Percentiles rank a stretch among this genome's conserved stretches.
Evolutionary conservation across 2,329 filamentous ascomycete species (phyloP).

Genomic region (Ophiocordyceps camponoti-leonardi): DNA sequence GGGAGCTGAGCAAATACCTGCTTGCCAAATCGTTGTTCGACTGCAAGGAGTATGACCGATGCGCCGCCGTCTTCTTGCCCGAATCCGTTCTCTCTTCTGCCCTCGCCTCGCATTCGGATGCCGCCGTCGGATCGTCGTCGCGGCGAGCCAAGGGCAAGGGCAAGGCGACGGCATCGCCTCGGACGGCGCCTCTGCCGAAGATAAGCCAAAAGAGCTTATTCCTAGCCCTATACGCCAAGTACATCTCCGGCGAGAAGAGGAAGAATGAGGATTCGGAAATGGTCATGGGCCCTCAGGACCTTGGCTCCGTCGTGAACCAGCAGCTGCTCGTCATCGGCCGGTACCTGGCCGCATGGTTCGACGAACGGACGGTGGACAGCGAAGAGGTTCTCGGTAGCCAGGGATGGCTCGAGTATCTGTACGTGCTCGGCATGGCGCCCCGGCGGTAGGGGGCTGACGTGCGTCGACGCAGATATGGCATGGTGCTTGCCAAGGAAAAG

Average conservation of each 20-base stretch:
- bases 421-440: conserved; percentile 9
- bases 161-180: conserved; percentile 9
- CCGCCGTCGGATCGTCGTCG: conserved; percentile 15
- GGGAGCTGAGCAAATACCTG: conserved; percentile 68
- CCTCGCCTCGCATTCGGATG: conserved; percentile 29
- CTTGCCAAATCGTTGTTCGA: conserved; percentile 91
- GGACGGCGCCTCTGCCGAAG: conserved; percentile 23
- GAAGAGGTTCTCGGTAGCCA: conserved; percentile 48
- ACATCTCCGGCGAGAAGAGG: conserved; percentile 84
- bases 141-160: conserved; percentile 38
- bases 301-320: conserved; percentile 69
- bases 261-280: conserved; percentile 96
- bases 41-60: conserved; percentile 87
- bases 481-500: conserved; percentile 78
- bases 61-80: conserved; percentile 77
- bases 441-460: not conserved
- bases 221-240: conserved; percentile 79
- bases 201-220: conserved; percentile 88
- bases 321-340: conserved; percentile 62
- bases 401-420: conserved; percentile 85
- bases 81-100: conserved; percentile 57
- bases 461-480: conserved; percentile 47
- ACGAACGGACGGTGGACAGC: conserved; percentile 40
- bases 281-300: conserved; percentile 85
- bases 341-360: conserved; percentile 68